phyloP scores from a whole-genome alignment of 2,329 filamentous ascomycete species.

The Waltergamsia citrina region DNA sequence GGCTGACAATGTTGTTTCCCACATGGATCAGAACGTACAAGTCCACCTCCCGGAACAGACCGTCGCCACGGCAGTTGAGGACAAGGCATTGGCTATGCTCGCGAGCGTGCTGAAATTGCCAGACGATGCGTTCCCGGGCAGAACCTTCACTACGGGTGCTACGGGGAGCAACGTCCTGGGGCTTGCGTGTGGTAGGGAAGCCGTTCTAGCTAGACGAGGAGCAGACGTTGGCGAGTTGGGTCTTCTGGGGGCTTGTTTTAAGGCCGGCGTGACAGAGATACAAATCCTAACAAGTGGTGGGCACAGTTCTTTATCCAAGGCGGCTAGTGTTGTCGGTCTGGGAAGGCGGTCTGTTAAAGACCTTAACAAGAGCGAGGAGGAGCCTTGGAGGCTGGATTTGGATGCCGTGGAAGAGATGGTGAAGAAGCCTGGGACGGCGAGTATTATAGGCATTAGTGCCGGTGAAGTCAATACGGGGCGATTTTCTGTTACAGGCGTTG shows the following conservation, averaged over 20 bases:
- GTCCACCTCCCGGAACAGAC: constrained; percentile 74
- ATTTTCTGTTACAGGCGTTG: constrained; percentile 53
- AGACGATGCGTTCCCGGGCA: constrained; percentile 42
- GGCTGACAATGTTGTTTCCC: constrained; percentile 76
- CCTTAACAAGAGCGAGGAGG: constrained; percentile 34
- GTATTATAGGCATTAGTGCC: constrained; percentile 71
- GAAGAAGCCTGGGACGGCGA: constrained; percentile 41
- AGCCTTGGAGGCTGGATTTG: constrained; percentile 65
- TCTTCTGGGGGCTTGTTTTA: constrained; percentile 53
- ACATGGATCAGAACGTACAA: constrained; percentile 73
- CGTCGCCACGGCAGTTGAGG: constrained; percentile 68
- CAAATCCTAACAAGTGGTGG: constrained; percentile 73
- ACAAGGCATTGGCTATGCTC: constrained; percentile 60
- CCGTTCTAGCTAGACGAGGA: constrained; percentile 30
- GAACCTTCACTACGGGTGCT: constrained; percentile 49
- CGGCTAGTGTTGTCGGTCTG: constrained; percentile 71
- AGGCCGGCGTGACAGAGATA: constrained; percentile 55
- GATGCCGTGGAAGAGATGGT: constrained; percentile 53
- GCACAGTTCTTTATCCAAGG: constrained; percentile 79
- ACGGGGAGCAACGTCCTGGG: constrained; percentile 80
- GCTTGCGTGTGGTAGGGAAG: constrained; percentile 56
- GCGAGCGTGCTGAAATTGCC: constrained; percentile 55
- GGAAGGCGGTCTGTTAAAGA: constrained; percentile 60
- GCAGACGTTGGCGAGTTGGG: constrained; percentile 59
- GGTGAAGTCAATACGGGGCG: constrained; percentile 87